Conservation (phyloP, 1,284 basidiomycete genomes). For the Phlebopus sp. region DNA sequence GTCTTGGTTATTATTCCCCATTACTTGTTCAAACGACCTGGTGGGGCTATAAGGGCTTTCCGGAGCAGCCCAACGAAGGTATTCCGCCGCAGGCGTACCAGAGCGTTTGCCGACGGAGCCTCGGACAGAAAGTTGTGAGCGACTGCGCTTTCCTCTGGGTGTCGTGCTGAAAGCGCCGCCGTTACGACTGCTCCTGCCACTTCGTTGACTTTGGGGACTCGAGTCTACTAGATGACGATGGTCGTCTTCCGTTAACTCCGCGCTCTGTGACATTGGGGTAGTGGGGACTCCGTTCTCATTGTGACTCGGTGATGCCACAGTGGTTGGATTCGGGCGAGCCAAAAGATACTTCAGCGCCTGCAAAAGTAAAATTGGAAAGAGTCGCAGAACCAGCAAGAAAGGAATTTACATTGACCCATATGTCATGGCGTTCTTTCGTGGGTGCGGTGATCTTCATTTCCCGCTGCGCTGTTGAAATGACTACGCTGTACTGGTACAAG, state of each 20-base stretch:
- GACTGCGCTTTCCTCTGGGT: constrained; percentile 71
- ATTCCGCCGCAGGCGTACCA: constrained; percentile 88
- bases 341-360: constrained; percentile 85
- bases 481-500: constrained; percentile 87
- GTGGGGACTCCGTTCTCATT: constrained; percentile 40
- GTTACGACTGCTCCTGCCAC: constrained; percentile 52
- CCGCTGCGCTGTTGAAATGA: constrained; percentile 89
- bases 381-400: constrained; percentile 3
- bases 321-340: constrained; percentile 57
- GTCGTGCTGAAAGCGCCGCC: constrained; percentile 69
- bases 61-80: constrained; percentile 69
- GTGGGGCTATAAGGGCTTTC: constrained; percentile 68
- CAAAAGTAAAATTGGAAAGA: constrained; percentile 14
- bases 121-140: constrained; percentile 68
- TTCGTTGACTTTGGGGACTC: constrained; percentile 71
- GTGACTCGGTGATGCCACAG: constrained; percentile 41
- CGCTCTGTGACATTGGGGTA: constrained; percentile 52
- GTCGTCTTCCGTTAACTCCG: constrained; percentile 50
- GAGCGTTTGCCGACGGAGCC: constrained; percentile 79
- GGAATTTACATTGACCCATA: constrained; percentile 82
- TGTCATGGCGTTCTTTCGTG: constrained; percentile 91
- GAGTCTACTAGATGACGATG: constrained; percentile 43
- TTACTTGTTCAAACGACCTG: constrained; percentile 64
- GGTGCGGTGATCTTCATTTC: constrained; percentile 98
- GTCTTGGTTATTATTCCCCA: constrained; percentile 37